These are phyloP conservation scores for Amylocystis lapponica DNA, from an alignment of 768 basidiomycete genomes.

Conservation along the genomic window DNA sequence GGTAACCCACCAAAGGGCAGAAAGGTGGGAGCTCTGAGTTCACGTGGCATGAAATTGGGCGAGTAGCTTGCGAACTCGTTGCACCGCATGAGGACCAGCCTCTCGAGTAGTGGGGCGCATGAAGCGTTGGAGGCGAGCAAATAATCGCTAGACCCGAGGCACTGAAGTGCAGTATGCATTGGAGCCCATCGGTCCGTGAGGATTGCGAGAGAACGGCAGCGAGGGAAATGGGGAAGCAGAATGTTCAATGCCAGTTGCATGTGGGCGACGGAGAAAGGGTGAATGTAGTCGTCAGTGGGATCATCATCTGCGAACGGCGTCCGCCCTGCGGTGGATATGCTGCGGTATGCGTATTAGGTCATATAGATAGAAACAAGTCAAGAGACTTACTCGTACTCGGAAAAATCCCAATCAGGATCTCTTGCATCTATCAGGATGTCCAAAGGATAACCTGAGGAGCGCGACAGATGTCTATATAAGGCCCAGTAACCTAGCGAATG, in stretches of 20 bases:
- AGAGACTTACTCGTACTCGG: constrained; percentile 38
- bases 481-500: background rate
- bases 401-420: constrained; percentile 54
- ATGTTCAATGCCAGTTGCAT: constrained; percentile 41
- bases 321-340: constrained; percentile 1
- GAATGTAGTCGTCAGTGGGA: constrained; percentile 10
- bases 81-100: constrained; percentile 52
- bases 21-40: constrained; percentile 23
- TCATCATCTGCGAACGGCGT: constrained; percentile 4
- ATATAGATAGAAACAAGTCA: background rate
- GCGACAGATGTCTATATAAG: constrained; percentile 30
- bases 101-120: constrained; percentile 36
- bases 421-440: constrained; percentile 55
- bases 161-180: constrained; percentile 45
- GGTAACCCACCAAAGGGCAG: constrained; percentile 5
- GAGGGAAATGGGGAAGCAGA: constrained; percentile 45
- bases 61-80: constrained; percentile 49
- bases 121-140: constrained; percentile 22
- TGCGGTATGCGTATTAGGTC: background rate
- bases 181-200: constrained; percentile 55
- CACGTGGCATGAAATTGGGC: constrained; percentile 39
- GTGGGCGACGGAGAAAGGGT: constrained; percentile 13
- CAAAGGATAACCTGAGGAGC: constrained; percentile 43
- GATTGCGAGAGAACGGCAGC: constrained; percentile 50
- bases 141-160: constrained; percentile 29